A percentile compares a stretch with the other conserved stretches of the same genome.
phyloP scores from a whole-genome alignment of 371 early-diverging fungal species.

The Basidiobolus meristosporus region DNA sequence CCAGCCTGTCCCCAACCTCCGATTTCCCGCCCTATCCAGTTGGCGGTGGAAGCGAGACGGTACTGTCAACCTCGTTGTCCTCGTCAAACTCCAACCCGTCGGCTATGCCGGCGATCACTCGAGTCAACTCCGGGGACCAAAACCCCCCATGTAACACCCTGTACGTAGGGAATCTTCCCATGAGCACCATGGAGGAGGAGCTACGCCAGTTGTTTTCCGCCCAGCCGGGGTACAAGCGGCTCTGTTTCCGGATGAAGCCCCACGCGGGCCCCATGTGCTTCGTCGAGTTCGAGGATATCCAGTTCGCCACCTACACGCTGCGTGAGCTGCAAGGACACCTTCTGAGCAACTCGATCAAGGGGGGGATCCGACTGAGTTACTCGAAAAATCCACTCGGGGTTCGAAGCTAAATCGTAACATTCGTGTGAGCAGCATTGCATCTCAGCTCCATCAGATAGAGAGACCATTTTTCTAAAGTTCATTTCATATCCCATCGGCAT shows the following conservation, averaged over 20 bases:
- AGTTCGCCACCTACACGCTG: conserved; percentile 69
- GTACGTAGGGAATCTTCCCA: conserved; percentile 88
- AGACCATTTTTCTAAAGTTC: too few relatives aligned
- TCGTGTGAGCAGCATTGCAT: too few relatives aligned
- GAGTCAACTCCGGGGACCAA: conserved; percentile 54
- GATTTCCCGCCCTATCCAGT: too few relatives aligned
- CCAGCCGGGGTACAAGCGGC: conserved; percentile 64
- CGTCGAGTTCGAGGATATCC: conserved; percentile 77
- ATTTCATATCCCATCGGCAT: too few relatives aligned
- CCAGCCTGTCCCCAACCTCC: too few relatives aligned
- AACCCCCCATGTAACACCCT: conserved; percentile 94
- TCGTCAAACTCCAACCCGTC: conserved; percentile 11
- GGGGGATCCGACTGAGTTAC: conserved; percentile 79
- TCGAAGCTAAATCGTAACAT: conserved; percentile 3
- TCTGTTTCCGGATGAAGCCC: conserved; percentile 44
- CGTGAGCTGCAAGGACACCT: conserved; percentile 53
- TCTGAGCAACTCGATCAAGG: conserved; percentile 67
- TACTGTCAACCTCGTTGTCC: conserved; percentile 3
- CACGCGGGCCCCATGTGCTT: conserved; percentile 80
- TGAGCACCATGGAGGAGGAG: conserved; percentile 66
- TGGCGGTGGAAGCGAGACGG: too few relatives aligned
- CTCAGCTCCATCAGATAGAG: too few relatives aligned
- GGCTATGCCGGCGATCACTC: conserved; percentile 9
- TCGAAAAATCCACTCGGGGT: conserved; percentile 89
- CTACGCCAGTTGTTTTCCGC: conserved; percentile 48